A percentile compares a stretch with the other conserved stretches of the same genome.
Evolutionary conservation across 1,284 basidiomycete genomes (phyloP).

Genomic region (Meripilus lineatus): DNA sequence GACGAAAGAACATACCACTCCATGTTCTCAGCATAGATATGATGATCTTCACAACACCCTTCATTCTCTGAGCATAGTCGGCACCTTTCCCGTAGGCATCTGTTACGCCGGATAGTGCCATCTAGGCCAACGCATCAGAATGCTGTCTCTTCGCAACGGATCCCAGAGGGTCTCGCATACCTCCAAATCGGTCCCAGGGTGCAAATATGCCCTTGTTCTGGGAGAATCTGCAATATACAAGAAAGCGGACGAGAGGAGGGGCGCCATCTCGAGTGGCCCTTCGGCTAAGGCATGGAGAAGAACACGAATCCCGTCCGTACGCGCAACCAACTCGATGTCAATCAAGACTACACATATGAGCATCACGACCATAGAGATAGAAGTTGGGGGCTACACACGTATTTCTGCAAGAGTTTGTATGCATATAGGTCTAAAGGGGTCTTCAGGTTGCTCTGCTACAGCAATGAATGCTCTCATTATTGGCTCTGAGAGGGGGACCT

Average conservation of each 20-base stretch:
- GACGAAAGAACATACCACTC: slow-evolving; percentile 85
- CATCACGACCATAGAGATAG: slow-evolving; percentile 20
- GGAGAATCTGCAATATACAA: slow-evolving; percentile 87
- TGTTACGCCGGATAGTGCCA: slow-evolving; percentile 82
- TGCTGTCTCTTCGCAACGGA: background rate
- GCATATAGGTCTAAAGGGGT: slow-evolving; percentile 81
- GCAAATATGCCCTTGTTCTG: slow-evolving; percentile 72
- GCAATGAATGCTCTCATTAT: slow-evolving; percentile 87
- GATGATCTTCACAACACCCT: slow-evolving; percentile 74
- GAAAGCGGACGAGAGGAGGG: slow-evolving; percentile 82
- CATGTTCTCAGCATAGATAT: slow-evolving; percentile 86
- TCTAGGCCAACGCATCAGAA: slow-evolving; percentile 42
- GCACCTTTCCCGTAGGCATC: slow-evolving; percentile 85
- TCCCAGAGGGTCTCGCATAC: slow-evolving; percentile 36
- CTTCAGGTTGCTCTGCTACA: slow-evolving; percentile 91
- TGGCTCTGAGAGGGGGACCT: slow-evolving; percentile 66
- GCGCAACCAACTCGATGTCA: slow-evolving; percentile 80
- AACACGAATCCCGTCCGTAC: slow-evolving; percentile 84
- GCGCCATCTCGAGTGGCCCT: slow-evolving; percentile 80
- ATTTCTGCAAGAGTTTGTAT: slow-evolving; percentile 93
- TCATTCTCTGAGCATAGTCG: slow-evolving; percentile 75
- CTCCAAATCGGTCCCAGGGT: slow-evolving; percentile 87
- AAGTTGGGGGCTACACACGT: slow-evolving; percentile 40
- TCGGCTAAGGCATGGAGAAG: slow-evolving; percentile 86
- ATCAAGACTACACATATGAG: slow-evolving; percentile 53